Percentiles rank a stretch among this genome's conserved stretches.
These are phyloP conservation scores for Tricharina praecox DNA, from an alignment of 495 filamentous ascomycete genomes.

Conservation along the genomic window DNA sequence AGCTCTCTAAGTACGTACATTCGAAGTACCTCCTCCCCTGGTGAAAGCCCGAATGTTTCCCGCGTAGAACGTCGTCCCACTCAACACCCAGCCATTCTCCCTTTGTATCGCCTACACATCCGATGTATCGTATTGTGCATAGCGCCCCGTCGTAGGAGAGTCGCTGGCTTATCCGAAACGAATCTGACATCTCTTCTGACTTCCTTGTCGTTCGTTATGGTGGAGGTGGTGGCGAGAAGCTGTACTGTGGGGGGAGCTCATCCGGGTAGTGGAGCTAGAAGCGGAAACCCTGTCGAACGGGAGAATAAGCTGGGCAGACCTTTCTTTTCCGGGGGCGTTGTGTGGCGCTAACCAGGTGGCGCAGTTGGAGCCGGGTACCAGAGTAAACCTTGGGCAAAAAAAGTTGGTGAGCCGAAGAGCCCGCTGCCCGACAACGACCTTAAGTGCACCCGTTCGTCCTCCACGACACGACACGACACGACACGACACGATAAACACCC, in stretches of 20 bases:
- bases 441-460: too few relatives aligned
- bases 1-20: slow-evolving; percentile 37
- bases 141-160: slow-evolving; percentile 54
- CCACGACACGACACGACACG: too few relatives aligned
- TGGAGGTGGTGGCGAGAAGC: slow-evolving; percentile 6
- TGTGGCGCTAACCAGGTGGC: too few relatives aligned
- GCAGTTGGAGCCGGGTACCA: too few relatives aligned
- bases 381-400: too few relatives aligned
- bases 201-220: slow-evolving; percentile 3
- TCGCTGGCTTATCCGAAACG: slow-evolving; percentile 45
- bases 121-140: slow-evolving; percentile 76
- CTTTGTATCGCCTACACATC: slow-evolving; percentile 53
- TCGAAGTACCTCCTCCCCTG: slow-evolving; percentile 65
- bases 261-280: too few relatives aligned
- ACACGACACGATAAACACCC: too few relatives aligned
- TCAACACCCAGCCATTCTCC: slow-evolving; percentile 88
- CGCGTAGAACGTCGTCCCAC: slow-evolving; percentile 75
- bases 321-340: too few relatives aligned
- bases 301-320: too few relatives aligned
- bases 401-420: too few relatives aligned
- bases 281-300: too few relatives aligned
- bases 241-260: background rate
- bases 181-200: slow-evolving; percentile 21
- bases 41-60: slow-evolving; percentile 79
- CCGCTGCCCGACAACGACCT: too few relatives aligned